Conservation (phyloP, 225 moss, liverwort and hornwort species). For the Marchantia paleacea region DNA sequence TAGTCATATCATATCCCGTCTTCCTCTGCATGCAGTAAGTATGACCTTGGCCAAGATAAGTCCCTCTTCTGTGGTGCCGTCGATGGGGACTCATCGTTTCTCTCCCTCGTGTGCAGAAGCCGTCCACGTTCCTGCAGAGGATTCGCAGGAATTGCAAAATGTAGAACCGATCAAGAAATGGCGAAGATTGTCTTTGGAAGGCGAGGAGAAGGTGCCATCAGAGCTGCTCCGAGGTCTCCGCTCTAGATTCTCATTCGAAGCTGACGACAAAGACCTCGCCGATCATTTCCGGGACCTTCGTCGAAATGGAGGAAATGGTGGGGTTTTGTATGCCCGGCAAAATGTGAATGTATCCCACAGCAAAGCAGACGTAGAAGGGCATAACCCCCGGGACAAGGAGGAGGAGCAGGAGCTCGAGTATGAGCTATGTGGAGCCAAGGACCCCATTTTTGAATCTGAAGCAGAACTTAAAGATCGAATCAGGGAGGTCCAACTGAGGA, state of each 20-base stretch:
- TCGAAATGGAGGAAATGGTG: neutral
- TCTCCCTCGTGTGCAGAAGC: neutral
- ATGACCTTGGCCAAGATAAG: too few species aligned
- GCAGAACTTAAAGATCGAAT: neutral
- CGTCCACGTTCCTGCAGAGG: constrained; percentile 4
- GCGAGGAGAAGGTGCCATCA: constrained; percentile 11
- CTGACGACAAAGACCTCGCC: constrained; percentile 6
- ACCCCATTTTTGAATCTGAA: constrained; percentile 12
- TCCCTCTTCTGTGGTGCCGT: neutral
- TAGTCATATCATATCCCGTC: neutral
- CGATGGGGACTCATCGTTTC: neutral
- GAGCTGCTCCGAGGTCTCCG: constrained; percentile 9
- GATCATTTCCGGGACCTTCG: constrained; percentile 21
- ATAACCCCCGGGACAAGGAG: neutral
- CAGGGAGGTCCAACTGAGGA: neutral
- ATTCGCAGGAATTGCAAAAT: neutral
- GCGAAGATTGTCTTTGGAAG: constrained; percentile 13
- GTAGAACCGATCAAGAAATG: constrained; percentile 16
- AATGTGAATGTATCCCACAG: neutral
- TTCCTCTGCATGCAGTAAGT: neutral
- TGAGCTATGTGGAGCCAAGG: neutral
- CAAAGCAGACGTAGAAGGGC: neutral
- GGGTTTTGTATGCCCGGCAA: neutral
- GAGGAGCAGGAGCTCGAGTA: neutral
- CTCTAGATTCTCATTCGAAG: constrained; percentile 22